phyloP scores from a whole-genome alignment of 306 rosid genomes.

The Vigna nakashimae region DNA sequence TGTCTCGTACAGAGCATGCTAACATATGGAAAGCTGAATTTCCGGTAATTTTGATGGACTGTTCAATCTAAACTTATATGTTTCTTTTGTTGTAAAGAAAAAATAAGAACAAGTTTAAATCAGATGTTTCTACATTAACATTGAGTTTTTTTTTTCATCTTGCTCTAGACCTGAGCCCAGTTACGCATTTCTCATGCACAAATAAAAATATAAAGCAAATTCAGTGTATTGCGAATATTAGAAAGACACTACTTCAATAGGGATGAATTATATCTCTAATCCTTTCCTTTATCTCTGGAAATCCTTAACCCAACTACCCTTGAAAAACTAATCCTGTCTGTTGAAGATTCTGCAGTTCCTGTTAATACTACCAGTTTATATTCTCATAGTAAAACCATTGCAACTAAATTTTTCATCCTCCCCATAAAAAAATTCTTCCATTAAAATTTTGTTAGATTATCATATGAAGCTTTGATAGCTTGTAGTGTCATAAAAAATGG shows the following conservation, averaged over 20 bases:
- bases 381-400: slow-evolving; percentile 11
- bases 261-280: slow-evolving; percentile 11
- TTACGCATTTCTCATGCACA: neutral
- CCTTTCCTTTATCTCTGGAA: slow-evolving; percentile 30
- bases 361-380: slow-evolving; percentile 25
- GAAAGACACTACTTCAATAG: slow-evolving; percentile 8
- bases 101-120: neutral
- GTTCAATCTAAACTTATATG: slow-evolving; percentile 1
- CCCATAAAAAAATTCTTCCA: slow-evolving; percentile 16
- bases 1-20: slow-evolving; percentile 75
- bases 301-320: slow-evolving; percentile 37
- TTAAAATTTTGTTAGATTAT: slow-evolving; percentile 20
- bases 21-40: slow-evolving; percentile 89
- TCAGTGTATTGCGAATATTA: slow-evolving; percentile 13
- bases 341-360: slow-evolving; percentile 28
- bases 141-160: slow-evolving; percentile 33
- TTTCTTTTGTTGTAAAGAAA: slow-evolving; percentile 38
- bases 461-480: slow-evolving; percentile 27
- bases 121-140: slow-evolving; percentile 4
- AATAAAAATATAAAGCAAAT: slow-evolving; percentile 24
- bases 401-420: slow-evolving; percentile 27
- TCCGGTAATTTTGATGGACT: slow-evolving; percentile 58
- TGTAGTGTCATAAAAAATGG: neutral
- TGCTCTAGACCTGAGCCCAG: slow-evolving; percentile 12
- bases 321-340: slow-evolving; percentile 20